Evolutionary conservation across 164 flowering plant genomes (phyloP), one percentile per base, ranked within the genome.

Genomic region (Sextonia rubra): DNA sequence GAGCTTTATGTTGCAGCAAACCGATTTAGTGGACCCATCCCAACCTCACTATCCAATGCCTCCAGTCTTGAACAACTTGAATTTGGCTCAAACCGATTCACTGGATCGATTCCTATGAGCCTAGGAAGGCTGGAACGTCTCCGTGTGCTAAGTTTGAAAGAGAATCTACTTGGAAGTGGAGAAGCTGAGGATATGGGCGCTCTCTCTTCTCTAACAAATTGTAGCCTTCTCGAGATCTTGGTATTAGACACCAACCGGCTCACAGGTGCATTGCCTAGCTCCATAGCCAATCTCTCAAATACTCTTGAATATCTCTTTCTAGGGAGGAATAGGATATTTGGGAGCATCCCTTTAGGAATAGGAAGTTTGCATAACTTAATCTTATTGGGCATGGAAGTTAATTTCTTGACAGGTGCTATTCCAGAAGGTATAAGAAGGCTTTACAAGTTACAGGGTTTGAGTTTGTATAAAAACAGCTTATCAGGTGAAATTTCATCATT

Each of bases 261-360:
- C 3, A 78, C 72, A 26, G 92, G 92, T 14, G 67, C 26, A 0
- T 68, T 88, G 47, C 88, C 89, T 2, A 75, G 75, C 7, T 82
- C 90, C 18, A 71, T 85, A 5, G 87, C 84, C 18, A 83, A 87
- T 73, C 85, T 88, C n/a, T 85, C 90, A 2, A 80, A 64, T 5
- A 32, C 0, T 15, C 79, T 84, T 14, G 20, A 24, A 12, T 11
- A 56, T 0, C 37, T 85, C 3, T 74, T 72, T 72, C 64, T 86
- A 78, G 87, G 81, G 24, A 69, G 30, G 15, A 86, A 85, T 27
- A 24, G 56, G 6, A 74, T 87, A 2, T 65, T 29, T 18, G 90
- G 91, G 0, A 49, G 61, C 2, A 81, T 88, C 20, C 90, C 91
- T 1, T 0, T 78, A 26, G 69, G 80, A 2, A 77, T 87, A 5